phyloP scores from a whole-genome alignment of 148 eudicot species.

The Vaccinium vitisidaea region DNA sequence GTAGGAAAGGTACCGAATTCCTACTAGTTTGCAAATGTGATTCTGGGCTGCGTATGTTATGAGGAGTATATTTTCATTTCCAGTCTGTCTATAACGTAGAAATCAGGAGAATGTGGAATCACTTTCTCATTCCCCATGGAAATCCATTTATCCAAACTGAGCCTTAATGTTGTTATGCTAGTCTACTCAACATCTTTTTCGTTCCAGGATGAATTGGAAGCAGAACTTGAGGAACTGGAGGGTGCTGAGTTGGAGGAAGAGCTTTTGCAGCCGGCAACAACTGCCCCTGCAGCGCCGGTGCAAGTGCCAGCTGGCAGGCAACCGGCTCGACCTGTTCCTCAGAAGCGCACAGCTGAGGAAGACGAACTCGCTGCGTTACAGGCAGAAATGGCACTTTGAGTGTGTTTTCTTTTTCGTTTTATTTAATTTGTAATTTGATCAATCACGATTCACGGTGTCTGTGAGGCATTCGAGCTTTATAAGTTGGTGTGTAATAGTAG shows the following conservation, averaged over 20 bases:
- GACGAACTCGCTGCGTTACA: slow-evolving; percentile 70
- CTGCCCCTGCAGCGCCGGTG: slow-evolving; percentile 39
- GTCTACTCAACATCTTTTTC: background rate
- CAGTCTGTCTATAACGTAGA: background rate
- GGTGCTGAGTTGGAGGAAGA: slow-evolving; percentile 48
- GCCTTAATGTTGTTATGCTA: background rate
- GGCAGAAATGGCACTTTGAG: slow-evolving; percentile 71
- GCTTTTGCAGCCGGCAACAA: slow-evolving; percentile 52
- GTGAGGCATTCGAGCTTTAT: background rate
- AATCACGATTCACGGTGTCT: background rate
- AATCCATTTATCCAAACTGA: background rate
- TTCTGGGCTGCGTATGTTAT: background rate
- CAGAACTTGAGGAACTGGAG: slow-evolving; percentile 63
- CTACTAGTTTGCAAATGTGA: background rate
- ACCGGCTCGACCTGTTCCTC: slow-evolving; percentile 46
- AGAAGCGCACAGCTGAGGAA: slow-evolving; percentile 49
- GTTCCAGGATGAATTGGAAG: slow-evolving; percentile 61
- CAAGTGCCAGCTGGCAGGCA: slow-evolving; percentile 38
- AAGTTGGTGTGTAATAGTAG: slow-evolving; percentile 9
- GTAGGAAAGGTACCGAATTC: background rate
- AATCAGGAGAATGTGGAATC: background rate
- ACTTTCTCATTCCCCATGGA: background rate
- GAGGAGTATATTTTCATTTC: background rate
- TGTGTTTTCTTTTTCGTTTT: slow-evolving; percentile 9
- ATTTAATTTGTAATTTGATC: slow-evolving; percentile 15